These are phyloP conservation scores for Aureobasidium sp. DNA, from an alignment of 2,329 filamentous ascomycete species.

Conservation along the genomic window DNA sequence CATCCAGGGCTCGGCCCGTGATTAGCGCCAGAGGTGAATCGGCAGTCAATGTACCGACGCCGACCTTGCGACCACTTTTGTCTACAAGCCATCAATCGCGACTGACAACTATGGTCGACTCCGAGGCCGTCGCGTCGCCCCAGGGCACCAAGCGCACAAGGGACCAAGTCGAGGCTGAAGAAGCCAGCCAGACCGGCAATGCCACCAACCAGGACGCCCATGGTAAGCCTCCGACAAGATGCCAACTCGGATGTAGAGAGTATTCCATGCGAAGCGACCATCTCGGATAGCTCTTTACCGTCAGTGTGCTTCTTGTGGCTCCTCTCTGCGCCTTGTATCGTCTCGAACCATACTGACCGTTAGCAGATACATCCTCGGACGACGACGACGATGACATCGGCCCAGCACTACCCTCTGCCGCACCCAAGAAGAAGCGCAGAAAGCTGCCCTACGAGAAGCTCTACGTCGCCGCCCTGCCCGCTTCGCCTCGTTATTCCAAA, in stretches of 20 bases:
- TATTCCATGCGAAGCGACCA: not conserved
- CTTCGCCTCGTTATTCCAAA: slow-evolving; percentile 76
- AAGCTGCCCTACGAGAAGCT: slow-evolving; percentile 91
- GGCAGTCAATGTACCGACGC: not conserved
- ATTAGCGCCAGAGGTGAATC: not conserved
- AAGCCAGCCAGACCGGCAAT: not conserved
- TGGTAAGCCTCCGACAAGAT: not conserved
- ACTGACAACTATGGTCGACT: not conserved
- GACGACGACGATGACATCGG: slow-evolving; percentile 72
- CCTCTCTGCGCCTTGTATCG: too few species aligned
- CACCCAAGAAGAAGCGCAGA: slow-evolving; percentile 81
- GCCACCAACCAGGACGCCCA: slow-evolving; percentile 16
- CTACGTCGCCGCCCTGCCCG: slow-evolving; percentile 82
- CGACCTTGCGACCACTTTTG: slow-evolving; percentile 9
- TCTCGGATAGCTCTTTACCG: too few species aligned
- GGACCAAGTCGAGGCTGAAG: slow-evolving; percentile 16
- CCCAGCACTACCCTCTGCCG: slow-evolving; percentile 71
- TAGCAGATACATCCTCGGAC: slow-evolving; percentile 54
- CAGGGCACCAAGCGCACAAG: slow-evolving; percentile 19
- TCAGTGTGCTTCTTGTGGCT: too few species aligned
- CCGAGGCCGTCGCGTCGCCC: slow-evolving; percentile 15
- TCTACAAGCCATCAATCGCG: not conserved
- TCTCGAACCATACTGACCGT: too few species aligned
- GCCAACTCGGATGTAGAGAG: too few species aligned
- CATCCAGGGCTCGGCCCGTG: slow-evolving; percentile 4